These are phyloP conservation scores for Talaromyces liani DNA, from an alignment of 495 filamentous ascomycete species.

Conservation along the genomic window DNA sequence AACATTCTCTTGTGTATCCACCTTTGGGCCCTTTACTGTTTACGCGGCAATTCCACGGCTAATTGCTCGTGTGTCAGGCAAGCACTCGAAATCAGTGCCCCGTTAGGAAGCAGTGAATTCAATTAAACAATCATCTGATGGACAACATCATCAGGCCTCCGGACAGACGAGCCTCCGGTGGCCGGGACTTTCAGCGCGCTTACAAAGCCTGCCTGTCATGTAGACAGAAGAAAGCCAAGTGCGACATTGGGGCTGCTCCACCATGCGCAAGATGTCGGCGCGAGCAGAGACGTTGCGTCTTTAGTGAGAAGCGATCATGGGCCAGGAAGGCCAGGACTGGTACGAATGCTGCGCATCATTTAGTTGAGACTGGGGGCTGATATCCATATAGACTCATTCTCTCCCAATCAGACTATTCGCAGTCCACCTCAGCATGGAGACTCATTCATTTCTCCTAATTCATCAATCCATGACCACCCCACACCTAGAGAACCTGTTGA, in stretches of 20 bases:
- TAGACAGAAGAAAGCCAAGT: slow-evolving; percentile 42
- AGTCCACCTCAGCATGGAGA: neutral
- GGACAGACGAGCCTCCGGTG: slow-evolving; percentile 17
- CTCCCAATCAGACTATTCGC: neutral
- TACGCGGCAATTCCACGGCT: neutral
- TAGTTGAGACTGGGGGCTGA: neutral
- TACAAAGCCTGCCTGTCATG: slow-evolving; percentile 44
- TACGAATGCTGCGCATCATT: slow-evolving; percentile 9
- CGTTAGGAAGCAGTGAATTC: neutral
- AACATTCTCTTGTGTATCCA: neutral
- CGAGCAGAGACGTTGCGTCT: slow-evolving; percentile 86
- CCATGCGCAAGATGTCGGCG: slow-evolving; percentile 89
- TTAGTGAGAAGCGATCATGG: slow-evolving; percentile 67
- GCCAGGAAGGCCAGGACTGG: slow-evolving; percentile 32
- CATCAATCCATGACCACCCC: neutral
- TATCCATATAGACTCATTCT: neutral
- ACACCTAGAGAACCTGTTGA: neutral
- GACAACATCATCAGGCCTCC: slow-evolving; percentile 28
- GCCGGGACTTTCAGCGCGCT: slow-evolving; percentile 38
- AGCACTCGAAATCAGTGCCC: neutral
- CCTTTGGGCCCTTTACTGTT: neutral
- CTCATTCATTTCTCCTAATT: neutral
- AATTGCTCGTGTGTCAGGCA: neutral
- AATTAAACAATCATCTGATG: neutral
- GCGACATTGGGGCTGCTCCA: slow-evolving; percentile 57